phyloP scores from a whole-genome alignment of 2,329 filamentous ascomycete genomes.

The Pseudodiploospora longispora region DNA sequence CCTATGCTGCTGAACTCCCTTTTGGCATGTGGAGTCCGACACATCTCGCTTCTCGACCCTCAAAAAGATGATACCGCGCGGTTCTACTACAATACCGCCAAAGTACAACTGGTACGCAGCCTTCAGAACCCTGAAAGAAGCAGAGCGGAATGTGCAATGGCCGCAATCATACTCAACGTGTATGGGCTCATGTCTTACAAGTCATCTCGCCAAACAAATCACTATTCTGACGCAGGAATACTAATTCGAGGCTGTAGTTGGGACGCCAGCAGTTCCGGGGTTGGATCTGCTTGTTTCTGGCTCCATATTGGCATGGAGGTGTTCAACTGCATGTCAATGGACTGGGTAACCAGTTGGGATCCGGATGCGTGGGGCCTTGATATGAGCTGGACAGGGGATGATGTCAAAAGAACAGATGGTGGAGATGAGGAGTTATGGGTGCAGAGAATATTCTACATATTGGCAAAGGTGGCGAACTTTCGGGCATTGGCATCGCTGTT shows the following conservation, averaged over 20 bases:
- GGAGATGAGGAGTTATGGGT: slow-evolving; percentile 79
- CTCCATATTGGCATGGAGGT: slow-evolving; percentile 86
- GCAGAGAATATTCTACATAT: slow-evolving; percentile 79
- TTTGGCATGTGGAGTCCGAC: slow-evolving; percentile 78
- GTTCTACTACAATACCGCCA: slow-evolving; percentile 80
- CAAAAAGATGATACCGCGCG: slow-evolving; percentile 71
- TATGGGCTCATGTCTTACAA: slow-evolving; percentile 89
- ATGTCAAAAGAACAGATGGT: slow-evolving; percentile 36
- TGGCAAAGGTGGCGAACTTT: slow-evolving; percentile 83
- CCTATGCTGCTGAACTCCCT: slow-evolving; percentile 86
- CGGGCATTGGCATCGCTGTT: slow-evolving; percentile 59
- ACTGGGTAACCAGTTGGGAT: slow-evolving; percentile 81
- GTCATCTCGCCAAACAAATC: slow-evolving; percentile 74
- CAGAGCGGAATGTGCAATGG: slow-evolving; percentile 75
- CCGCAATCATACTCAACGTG: slow-evolving; percentile 80
- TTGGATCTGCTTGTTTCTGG: slow-evolving; percentile 90
- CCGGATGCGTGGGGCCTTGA: slow-evolving; percentile 86
- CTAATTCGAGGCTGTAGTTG: slow-evolving; percentile 85
- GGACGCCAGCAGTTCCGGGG: slow-evolving; percentile 69
- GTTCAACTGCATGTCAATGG: slow-evolving; percentile 78
- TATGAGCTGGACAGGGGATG: slow-evolving; percentile 47
- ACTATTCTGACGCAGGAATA: slow-evolving; percentile 68
- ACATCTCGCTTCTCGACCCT: slow-evolving; percentile 64
- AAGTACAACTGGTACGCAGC: slow-evolving; percentile 64
- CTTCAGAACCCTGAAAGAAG: slow-evolving; percentile 81